phyloP scores from a whole-genome alignment of 2,329 filamentous ascomycete species.

The Conoideocrella luteorostrata region DNA sequence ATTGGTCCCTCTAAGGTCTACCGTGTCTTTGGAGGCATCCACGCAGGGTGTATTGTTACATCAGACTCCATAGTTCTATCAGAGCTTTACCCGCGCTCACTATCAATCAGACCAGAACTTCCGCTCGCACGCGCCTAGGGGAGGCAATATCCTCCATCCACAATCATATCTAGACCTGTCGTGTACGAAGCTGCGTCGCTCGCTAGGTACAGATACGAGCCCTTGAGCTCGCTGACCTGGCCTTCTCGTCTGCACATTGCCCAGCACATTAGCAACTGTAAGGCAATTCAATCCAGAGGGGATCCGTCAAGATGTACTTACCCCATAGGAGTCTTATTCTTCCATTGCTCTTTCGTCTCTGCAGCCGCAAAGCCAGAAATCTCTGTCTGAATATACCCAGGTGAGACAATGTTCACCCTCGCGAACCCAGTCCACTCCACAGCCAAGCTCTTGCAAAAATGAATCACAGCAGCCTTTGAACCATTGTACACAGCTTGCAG shows the following conservation, averaged over 20 bases:
- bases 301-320: no score
- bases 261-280: neutral
- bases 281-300: no score
- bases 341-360: conserved; percentile 68
- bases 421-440: conserved; percentile 75
- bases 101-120: no score
- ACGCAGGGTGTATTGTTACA: no score
- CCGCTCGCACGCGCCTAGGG: conserved; percentile 30
- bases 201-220: conserved; percentile 73
- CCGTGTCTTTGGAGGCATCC: no score
- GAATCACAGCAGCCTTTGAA: conserved; percentile 59
- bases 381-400: conserved; percentile 70
- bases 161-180: conserved; percentile 65
- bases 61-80: no score
- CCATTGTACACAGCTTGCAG: conserved; percentile 68
- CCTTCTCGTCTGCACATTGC: conserved; percentile 53
- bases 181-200: conserved; percentile 79
- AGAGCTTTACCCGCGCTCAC: no score
- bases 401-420: conserved; percentile 64
- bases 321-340: conserved; percentile 74
- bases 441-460: conserved; percentile 60
- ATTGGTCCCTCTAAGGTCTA: no score
- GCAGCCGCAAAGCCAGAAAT: conserved; percentile 58
- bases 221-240: conserved; percentile 69
- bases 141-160: conserved; percentile 67